These are phyloP conservation scores for Vanrija humicola DNA, from an alignment of 1,284 basidiomycete genomes.

Conservation along the genomic window DNA sequence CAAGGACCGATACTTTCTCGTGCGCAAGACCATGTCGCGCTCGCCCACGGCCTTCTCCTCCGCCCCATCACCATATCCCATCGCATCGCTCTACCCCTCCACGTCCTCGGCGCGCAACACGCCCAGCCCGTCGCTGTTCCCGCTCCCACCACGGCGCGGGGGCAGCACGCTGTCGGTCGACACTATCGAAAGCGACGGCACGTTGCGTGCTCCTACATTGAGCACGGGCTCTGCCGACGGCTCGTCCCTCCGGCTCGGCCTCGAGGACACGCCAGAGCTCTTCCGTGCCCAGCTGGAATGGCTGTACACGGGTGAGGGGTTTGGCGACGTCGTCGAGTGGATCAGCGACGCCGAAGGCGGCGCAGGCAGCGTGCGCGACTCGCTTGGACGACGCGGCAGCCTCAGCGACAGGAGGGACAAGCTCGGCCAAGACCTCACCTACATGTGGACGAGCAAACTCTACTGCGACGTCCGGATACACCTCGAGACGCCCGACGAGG, in stretches of 20 bases:
- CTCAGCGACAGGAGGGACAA: conserved; percentile 71
- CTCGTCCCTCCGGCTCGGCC: conserved; percentile 56
- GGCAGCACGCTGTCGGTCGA: conserved; percentile 24
- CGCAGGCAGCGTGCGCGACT: conserved; percentile 27
- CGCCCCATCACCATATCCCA: conserved; percentile 5
- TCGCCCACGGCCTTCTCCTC: conserved; percentile 39
- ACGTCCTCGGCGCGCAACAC: conserved; percentile 10
- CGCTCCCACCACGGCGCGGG: neutral
- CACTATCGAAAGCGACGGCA: conserved; percentile 23
- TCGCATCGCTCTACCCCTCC: conserved; percentile 6
- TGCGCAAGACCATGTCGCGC: conserved; percentile 18
- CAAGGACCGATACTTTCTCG: conserved; percentile 70
- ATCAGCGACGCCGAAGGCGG: conserved; percentile 62
- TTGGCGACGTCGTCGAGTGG: conserved; percentile 84
- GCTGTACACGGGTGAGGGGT: conserved; percentile 54
- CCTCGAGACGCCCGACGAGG: conserved; percentile 54
- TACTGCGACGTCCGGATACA: conserved; percentile 84
- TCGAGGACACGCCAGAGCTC: conserved; percentile 66
- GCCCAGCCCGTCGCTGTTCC: conserved; percentile 5
- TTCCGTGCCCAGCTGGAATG: conserved; percentile 79
- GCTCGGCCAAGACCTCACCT: conserved; percentile 79
- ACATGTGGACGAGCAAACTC: conserved; percentile 90
- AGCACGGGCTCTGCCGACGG: conserved; percentile 1
- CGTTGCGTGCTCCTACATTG: conserved; percentile 24
- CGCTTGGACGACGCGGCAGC: conserved; percentile 30